Conservation (phyloP, 2,329 filamentous ascomycete genomes). For the Arthrobotrys musiformis region DNA sequence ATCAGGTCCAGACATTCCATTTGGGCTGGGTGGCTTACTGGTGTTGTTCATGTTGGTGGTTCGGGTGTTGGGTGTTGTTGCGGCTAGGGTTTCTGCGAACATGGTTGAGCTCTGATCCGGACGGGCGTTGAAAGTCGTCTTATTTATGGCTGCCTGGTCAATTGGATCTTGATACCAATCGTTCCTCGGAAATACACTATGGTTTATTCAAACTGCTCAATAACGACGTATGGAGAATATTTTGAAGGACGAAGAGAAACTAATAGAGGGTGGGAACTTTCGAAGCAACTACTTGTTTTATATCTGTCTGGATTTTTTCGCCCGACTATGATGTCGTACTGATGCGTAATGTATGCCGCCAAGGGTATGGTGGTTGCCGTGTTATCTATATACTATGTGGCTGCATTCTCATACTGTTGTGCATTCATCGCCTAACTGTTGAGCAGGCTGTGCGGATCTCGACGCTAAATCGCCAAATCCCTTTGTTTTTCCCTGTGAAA, state of each 20-base stretch:
- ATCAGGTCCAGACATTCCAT: background rate
- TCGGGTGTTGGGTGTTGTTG: conserved; percentile 7
- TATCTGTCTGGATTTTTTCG: background rate
- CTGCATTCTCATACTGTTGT: background rate
- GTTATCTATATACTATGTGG: background rate
- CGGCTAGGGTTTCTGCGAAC: background rate
- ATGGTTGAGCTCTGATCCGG: background rate
- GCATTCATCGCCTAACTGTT: no score
- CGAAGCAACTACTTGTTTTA: background rate
- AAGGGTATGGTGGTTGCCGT: background rate
- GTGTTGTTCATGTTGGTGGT: background rate
- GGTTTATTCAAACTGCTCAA: no score
- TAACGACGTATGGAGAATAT: no score
- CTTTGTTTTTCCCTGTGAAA: background rate
- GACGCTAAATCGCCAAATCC: conserved; percentile 11
- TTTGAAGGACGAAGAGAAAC: no score
- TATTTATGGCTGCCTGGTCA: no score
- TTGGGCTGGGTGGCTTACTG: background rate
- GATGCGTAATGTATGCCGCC: conserved; percentile 29
- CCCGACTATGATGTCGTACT: conserved; percentile 7
- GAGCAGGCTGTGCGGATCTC: conserved; percentile 9
- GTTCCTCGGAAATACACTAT: no score
- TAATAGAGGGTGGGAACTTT: no score
- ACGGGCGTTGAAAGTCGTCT: no score
- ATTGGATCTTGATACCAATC: no score